These are phyloP conservation scores for Centaurea solstitialis DNA, from an alignment of 129 eudicot species.

Conservation along the genomic window DNA sequence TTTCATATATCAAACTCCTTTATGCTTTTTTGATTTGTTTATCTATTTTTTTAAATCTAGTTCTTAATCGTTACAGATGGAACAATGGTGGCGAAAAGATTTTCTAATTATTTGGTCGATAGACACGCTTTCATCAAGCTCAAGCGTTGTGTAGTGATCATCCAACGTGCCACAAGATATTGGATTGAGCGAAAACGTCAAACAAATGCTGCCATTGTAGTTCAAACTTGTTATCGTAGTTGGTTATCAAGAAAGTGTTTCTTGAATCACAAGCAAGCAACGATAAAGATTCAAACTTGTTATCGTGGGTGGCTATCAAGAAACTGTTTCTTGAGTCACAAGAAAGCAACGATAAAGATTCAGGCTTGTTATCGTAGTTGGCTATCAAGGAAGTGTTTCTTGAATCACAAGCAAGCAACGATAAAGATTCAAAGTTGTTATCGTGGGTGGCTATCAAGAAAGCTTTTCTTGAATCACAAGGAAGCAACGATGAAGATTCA, in stretches of 20 bases:
- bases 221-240: conserved; percentile 52
- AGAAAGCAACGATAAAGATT: background rate
- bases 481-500: no score
- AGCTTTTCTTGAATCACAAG: no score
- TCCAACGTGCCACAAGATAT: conserved; percentile 51
- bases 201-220: conserved; percentile 36
- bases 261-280: background rate
- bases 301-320: conserved; percentile 10
- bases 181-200: conserved; percentile 38
- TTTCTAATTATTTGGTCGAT: conserved; percentile 37
- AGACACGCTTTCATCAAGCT: conserved; percentile 51
- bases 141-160: conserved; percentile 36
- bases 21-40: background rate
- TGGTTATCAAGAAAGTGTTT: background rate
- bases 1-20: background rate
- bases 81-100: conserved; percentile 23
- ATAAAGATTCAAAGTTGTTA: conserved; percentile 39
- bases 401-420: conserved; percentile 38
- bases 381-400: conserved; percentile 39
- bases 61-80: conserved; percentile 34
- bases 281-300: background rate
- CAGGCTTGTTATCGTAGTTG: conserved; percentile 41
- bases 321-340: background rate
- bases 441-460: conserved; percentile 25
- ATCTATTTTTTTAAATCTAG: conserved; percentile 5